Conservation (phyloP, 2,329 filamentous ascomycete genomes). For the Emergomyces pasteurianus region DNA sequence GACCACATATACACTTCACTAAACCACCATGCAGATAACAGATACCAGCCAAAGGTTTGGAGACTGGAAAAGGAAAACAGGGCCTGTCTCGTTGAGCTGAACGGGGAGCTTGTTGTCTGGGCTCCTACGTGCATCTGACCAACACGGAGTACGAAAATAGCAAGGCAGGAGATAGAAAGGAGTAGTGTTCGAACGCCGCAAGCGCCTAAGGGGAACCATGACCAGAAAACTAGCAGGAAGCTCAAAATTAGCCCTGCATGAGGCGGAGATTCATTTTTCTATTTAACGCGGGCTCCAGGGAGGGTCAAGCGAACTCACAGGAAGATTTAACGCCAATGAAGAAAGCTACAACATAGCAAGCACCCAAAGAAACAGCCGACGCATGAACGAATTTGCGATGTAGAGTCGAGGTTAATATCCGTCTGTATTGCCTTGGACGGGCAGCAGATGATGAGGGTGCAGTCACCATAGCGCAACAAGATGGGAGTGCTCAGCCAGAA, state of each 20-base stretch:
- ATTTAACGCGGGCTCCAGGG: background rate
- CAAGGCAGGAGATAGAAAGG: slow-evolving; percentile 63
- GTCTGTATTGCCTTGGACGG: slow-evolving; percentile 53
- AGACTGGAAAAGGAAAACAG: slow-evolving; percentile 49
- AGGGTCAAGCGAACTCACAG: slow-evolving; percentile 40
- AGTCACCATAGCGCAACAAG: slow-evolving; percentile 21
- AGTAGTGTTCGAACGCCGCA: slow-evolving; percentile 62
- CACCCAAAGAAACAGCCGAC: slow-evolving; percentile 53
- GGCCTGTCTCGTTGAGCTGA: slow-evolving; percentile 50
- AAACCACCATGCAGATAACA: slow-evolving; percentile 66
- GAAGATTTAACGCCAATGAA: slow-evolving; percentile 57
- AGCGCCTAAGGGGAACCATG: slow-evolving; percentile 70
- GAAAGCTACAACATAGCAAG: slow-evolving; percentile 64
- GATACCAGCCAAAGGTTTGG: slow-evolving; percentile 64
- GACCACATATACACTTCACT: slow-evolving; percentile 72
- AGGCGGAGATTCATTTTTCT: background rate
- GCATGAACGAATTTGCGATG: slow-evolving; percentile 78
- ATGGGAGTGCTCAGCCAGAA: background rate
- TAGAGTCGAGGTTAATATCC: slow-evolving; percentile 79
- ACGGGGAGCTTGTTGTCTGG: slow-evolving; percentile 57
- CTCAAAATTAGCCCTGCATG: slow-evolving; percentile 4
- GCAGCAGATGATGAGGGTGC: slow-evolving; percentile 8
- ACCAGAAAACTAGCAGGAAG: slow-evolving; percentile 55
- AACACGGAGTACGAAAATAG: slow-evolving; percentile 75
- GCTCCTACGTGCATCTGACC: slow-evolving; percentile 66